These are phyloP conservation scores for Colletotrichum tropicicola DNA, from an alignment of 2,329 filamentous ascomycete genomes.

Conservation along the genomic window DNA sequence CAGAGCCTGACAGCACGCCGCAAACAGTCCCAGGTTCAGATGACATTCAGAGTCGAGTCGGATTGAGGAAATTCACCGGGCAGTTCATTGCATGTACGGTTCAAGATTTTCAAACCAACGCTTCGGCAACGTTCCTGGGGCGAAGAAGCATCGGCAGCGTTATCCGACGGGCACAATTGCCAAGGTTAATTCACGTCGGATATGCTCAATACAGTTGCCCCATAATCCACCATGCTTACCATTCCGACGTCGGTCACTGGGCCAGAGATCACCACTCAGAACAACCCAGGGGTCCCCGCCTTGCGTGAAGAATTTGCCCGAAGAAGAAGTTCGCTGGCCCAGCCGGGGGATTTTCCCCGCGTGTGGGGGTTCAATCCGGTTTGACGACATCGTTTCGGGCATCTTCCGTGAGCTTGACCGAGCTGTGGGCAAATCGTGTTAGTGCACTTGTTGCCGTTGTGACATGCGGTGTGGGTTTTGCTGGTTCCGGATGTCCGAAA, in stretches of 20 bases:
- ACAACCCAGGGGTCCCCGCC: background rate
- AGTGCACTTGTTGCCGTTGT: background rate
- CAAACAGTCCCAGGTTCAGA: background rate
- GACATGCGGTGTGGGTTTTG: background rate
- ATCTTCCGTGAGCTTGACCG: background rate
- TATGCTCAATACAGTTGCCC: background rate
- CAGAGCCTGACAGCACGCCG: background rate
- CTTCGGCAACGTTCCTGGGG: background rate
- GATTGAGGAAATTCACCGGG: too few relatives aligned
- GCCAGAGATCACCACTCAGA: background rate
- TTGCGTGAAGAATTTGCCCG: background rate
- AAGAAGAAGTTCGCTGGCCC: background rate
- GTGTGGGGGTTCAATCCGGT: background rate
- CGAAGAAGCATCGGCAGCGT: background rate
- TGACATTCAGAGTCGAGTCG: background rate
- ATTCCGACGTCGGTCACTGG: conserved; percentile 27
- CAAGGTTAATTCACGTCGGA: background rate
- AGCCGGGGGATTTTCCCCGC: background rate
- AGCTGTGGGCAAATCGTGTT: background rate
- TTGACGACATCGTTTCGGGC: background rate
- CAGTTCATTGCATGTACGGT: background rate
- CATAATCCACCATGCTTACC: background rate
- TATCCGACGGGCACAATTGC: background rate
- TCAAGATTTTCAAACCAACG: background rate
- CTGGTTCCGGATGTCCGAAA: conserved; percentile 4